Evolutionary conservation across 2,329 filamentous ascomycete genomes (phyloP), one percentile per base, ranked within the genome.

Genomic region (Phialemonium atrogriseum): DNA sequence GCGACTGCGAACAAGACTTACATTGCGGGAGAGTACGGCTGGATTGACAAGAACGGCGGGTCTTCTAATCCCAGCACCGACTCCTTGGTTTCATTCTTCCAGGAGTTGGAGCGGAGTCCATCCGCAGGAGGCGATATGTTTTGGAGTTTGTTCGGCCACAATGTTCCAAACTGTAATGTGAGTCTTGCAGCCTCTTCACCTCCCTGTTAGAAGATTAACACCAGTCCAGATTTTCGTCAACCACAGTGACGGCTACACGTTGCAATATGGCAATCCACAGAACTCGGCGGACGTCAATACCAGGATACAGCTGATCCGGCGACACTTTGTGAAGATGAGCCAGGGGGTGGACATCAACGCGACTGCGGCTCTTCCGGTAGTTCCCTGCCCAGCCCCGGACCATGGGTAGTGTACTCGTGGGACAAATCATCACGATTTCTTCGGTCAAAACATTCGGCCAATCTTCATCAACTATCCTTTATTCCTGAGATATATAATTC

Each of bases 1-100:
- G 47, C 42, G 5, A 39, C 47, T 5, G 60, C 59, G 10, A 54
- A 53, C 30, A 58, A 56, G 35, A 53, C 59, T 10, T 66, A 66
- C 40, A 55, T 64, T 23, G 60, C 55, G 3, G 64, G 62, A 8
- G 64, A 68, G 39, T 66, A 66, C 36, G 60, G 56, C 37, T 68
- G 64, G 63, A 54, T 55, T 4, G 58, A 54, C 26, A n/a, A n/a
- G n/a, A n/a, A n/a, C n/a, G 4, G 25, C 9, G 20, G 24, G 19
- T 39, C 40, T 19, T 34, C 43, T 24, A 41, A 43, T n/a, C n/a
- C n/a, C n/a, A n/a, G n/a, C 10, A 52, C 50, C 18, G 51, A 52
- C 34, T 46, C 51, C 7, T 44, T 68, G 17, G 41, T 51, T 20
- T 50, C 52, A 2, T 67, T 62, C 47, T 64, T 59, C 39, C 42